A percentile compares a stretch with the other conserved stretches of the same genome.
phyloP scores from a whole-genome alignment of 2,329 filamentous ascomycete genomes.

The Fonsecaea nubica region DNA sequence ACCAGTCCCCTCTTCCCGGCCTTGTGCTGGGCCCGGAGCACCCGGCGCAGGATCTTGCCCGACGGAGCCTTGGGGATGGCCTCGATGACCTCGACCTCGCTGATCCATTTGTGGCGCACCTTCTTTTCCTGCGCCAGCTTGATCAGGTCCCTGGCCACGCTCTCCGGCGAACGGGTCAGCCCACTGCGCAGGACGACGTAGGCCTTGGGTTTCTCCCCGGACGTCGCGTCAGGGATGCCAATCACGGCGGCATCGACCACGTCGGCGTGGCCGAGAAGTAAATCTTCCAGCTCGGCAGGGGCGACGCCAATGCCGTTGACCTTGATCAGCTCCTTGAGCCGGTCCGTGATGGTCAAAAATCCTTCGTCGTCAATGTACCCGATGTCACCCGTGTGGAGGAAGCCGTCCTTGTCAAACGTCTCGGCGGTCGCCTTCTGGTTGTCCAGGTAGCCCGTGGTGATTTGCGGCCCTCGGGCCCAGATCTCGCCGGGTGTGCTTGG shows the following conservation, averaged over 20 bases:
- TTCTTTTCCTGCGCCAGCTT: constrained; percentile 49
- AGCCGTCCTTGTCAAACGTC: constrained; percentile 67
- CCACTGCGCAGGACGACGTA: constrained; percentile 50
- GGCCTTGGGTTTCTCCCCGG: constrained; percentile 46
- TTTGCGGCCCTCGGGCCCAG: constrained; percentile 78
- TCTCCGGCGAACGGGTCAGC: background rate
- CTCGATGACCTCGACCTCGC: constrained; percentile 56
- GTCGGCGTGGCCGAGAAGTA: constrained; percentile 53
- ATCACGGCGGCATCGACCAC: constrained; percentile 57
- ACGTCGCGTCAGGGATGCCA: constrained; percentile 48
- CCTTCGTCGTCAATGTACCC: constrained; percentile 63
- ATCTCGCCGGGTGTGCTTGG: constrained; percentile 63
- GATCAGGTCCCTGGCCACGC: constrained; percentile 26
- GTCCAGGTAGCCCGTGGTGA: constrained; percentile 80
- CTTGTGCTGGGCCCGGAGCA: constrained; percentile 32
- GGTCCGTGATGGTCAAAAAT: constrained; percentile 74
- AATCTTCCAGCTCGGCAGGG: constrained; percentile 56
- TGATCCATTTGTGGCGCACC: constrained; percentile 47
- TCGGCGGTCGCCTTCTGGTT: constrained; percentile 73
- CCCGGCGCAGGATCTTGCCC: constrained; percentile 56
- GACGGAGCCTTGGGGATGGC: constrained; percentile 58
- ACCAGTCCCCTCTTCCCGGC: no score
- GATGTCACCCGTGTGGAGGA: constrained; percentile 71
- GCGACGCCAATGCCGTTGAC: constrained; percentile 58
- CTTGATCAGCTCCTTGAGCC: constrained; percentile 66